Conservation (phyloP, 805 yeast species). For the Millerago galiae region DNA sequence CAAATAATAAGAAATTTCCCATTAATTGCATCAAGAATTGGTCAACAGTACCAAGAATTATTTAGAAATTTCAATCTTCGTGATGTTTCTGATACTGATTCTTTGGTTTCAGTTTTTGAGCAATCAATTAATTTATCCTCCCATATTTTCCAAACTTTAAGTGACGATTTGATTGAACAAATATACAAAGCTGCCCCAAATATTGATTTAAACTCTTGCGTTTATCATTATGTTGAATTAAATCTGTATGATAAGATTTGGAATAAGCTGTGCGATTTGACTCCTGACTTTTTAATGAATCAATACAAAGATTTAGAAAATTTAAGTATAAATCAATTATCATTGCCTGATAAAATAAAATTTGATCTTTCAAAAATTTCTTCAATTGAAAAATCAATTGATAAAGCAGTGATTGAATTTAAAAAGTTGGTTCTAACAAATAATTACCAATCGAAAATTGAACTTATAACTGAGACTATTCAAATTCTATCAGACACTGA, state of each 20-base stretch:
- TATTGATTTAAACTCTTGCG: constrained; percentile 42
- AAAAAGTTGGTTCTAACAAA: constrained; percentile 39
- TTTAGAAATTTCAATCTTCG: constrained; percentile 34
- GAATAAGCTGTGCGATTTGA: constrained; percentile 34
- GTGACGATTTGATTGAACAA: constrained; percentile 19
- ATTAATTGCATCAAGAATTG: constrained; percentile 29
- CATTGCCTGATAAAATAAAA: constrained; percentile 27
- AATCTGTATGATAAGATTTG: constrained; percentile 64
- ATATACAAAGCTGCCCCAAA: constrained; percentile 27
- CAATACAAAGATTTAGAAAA: constrained; percentile 20
- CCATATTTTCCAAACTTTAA: constrained; percentile 23
- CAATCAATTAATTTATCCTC: constrained; percentile 24
- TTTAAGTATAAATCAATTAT: constrained; percentile 36
- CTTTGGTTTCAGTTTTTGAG: constrained; percentile 22
- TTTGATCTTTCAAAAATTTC: constrained; percentile 25
- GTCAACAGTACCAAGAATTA: constrained; percentile 32
- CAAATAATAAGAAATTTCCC: constrained; percentile 36
- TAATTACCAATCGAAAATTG: constrained; percentile 42
- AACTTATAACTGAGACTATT: constrained; percentile 46
- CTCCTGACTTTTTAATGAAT: constrained; percentile 18
- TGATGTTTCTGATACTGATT: constrained; percentile 23
- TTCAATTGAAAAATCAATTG: constrained; percentile 37
- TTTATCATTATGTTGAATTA: constrained; percentile 68
- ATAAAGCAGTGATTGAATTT: constrained; percentile 46
- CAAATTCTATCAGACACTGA: constrained; percentile 37